Evolutionary conservation across 257 asterid genomes (phyloP), one percentile per base, ranked within the genome.

Genomic region (Scutellaria galericulata): DNA sequence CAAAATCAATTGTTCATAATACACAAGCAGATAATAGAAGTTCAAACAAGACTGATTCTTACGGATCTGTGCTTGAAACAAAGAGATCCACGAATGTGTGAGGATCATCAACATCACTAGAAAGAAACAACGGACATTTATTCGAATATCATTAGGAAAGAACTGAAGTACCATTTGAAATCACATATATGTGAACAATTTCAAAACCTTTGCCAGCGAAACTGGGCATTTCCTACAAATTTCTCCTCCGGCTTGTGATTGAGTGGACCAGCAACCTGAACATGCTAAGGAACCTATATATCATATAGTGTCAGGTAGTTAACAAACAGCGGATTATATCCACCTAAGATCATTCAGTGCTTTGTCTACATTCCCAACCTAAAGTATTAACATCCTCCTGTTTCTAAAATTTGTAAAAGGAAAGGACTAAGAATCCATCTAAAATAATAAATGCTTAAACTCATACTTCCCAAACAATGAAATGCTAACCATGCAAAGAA

Each of bases 161-260:
- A 77, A 83, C 20, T 48, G 64, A 52, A 63, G 50, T 50, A 59
- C 66, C 51, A n/a, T 20, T 7, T 22, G 37, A 56, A 42, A 61
- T 50, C 39, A 27, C 42, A 47, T n/a, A 44, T 35, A 64, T 66
- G 60, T 9, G 40, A 63, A 70, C 35, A 24, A 51, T 74, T n/a
- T 52, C 14, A 51, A 71, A 77, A 92, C 98, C 98, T 92, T 79
- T 92, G 98, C 98, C 96, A 92, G 64, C 96, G 96, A 69, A 90
- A 92, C 76, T 88, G 94, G 13, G 98, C 96, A 70, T 87, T 92
- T 78, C 96, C 98, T 35, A 81, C 86, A 70, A 88, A 81, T 45
- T 82, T 84, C 67, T 90, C 94, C 44, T 82, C 91, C 42, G 94
- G 88, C 69, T 79, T 88, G 65, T 86, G 83, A 71, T 86, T 86